phyloP scores from a whole-genome alignment of 1,284 basidiomycete genomes.

The Ganoderma boninense region DNA sequence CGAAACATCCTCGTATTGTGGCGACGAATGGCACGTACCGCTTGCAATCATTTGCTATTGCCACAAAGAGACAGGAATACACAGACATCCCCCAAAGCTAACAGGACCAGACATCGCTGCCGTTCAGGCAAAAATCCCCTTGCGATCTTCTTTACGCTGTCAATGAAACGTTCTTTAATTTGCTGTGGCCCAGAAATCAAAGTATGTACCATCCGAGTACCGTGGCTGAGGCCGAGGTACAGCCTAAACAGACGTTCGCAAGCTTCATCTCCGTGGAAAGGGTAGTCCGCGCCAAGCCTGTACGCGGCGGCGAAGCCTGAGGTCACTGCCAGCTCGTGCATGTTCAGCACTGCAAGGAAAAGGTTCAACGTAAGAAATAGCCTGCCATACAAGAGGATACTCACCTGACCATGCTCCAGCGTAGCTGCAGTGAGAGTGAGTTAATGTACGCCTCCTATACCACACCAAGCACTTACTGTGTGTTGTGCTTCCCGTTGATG shows the following conservation, averaged over 20 bases:
- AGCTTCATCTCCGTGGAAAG: slow-evolving; percentile 51
- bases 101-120: too few relatives aligned
- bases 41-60: too few relatives aligned
- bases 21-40: too few relatives aligned
- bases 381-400: slow-evolving; percentile 16
- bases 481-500: slow-evolving; percentile 61
- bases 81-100: too few relatives aligned
- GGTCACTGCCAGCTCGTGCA: slow-evolving; percentile 68
- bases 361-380: slow-evolving; percentile 12
- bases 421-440: slow-evolving; percentile 35
- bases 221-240: slow-evolving; percentile 52
- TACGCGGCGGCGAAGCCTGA: slow-evolving; percentile 70
- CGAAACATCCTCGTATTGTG: too few relatives aligned
- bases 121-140: slow-evolving; percentile 27
- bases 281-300: slow-evolving; percentile 59
- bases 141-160: slow-evolving; percentile 34
- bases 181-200: background rate
- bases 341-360: slow-evolving; percentile 48
- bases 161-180: background rate
- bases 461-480: slow-evolving; percentile 48
- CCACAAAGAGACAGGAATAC: too few relatives aligned
- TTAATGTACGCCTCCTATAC: slow-evolving; percentile 14
- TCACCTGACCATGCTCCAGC: slow-evolving; percentile 50
- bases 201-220: slow-evolving; percentile 43
- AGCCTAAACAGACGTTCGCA: slow-evolving; percentile 57